These are phyloP conservation scores for Lachancea nothofagi DNA, from an alignment of 805 yeast genomes.

Conservation along the genomic window DNA sequence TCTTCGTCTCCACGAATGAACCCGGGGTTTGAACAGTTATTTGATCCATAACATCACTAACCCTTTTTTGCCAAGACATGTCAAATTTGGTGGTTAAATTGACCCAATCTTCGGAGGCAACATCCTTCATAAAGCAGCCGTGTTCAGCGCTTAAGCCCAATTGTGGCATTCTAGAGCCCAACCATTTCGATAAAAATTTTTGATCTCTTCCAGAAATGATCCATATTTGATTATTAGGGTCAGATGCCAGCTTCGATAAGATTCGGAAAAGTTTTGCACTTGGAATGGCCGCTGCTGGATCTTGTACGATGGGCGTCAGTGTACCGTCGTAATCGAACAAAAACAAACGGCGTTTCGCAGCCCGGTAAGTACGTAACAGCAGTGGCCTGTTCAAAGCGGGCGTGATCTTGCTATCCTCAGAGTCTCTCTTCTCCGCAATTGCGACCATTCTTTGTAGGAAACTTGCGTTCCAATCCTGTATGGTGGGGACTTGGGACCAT, in stretches of 20 bases:
- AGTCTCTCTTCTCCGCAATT: conserved; percentile 36
- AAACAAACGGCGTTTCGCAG: conserved; percentile 66
- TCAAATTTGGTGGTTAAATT: conserved; percentile 78
- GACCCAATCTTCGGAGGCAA: conserved; percentile 65
- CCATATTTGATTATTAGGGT: conserved; percentile 86
- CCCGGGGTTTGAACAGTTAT: conserved; percentile 91
- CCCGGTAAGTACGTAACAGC: conserved; percentile 52
- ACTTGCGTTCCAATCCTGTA: conserved; percentile 72
- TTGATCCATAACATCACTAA: conserved; percentile 61
- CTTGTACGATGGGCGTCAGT: conserved; percentile 89
- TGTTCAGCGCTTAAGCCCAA: conserved; percentile 94
- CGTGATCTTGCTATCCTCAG: conserved; percentile 51
- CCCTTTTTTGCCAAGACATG: conserved; percentile 92
- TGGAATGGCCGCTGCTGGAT: conserved; percentile 98
- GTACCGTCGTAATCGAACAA: conserved; percentile 98
- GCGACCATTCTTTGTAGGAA: conserved; percentile 45
- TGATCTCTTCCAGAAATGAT: conserved; percentile 95
- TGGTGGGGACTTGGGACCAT: conserved; percentile 63
- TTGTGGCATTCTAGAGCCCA: conserved; percentile 56
- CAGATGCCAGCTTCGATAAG: conserved; percentile 56
- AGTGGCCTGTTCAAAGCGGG: conserved; percentile 77
- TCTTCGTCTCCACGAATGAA: conserved; percentile 75
- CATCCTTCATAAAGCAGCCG: conserved; percentile 86
- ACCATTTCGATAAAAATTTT: conserved; percentile 79
- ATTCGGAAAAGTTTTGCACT: conserved; percentile 61